Evolutionary conservation across 306 rosid genomes (phyloP), one percentile per base, ranked within the genome.

Genomic region (Malus sieversii): DNA sequence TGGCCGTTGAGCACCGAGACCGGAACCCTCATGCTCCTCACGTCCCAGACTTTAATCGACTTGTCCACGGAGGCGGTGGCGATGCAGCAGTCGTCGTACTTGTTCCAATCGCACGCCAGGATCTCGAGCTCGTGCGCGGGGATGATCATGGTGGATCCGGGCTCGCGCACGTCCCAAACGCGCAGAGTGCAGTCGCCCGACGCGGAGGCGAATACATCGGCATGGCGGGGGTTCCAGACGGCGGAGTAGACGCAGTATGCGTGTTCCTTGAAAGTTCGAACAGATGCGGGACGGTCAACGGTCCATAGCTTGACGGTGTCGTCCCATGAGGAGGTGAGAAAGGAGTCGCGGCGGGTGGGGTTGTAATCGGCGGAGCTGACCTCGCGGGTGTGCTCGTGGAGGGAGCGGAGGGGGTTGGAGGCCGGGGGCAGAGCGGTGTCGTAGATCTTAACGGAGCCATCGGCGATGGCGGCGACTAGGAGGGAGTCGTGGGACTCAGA

Each of bases 191-290:
- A 92, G 68, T 91, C 98, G 9, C 98, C 96, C 18, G 98, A 91
- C 10, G 98, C 96, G 5, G 98, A 94, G 12, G 99, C 99, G 67
- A 95, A 95, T 14, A 95, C 83, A 29, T 95, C 98, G 19, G 89
- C 91, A 58, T 90, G 99, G 35, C 99, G 93, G 4, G 99, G 97
- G 72, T 95, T 92, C 99, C 97, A 92, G 10, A 86, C 93, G 25
- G 97, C 75, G 70, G 97, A 82, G 82, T 95, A 95, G 22, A 95
- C 96, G 78, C 99, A 92, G 79, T 92, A 95, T 18, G 90, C 95
- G 70, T 95, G 99, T 51, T 95, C 99, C 75, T 90, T 90, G 82
- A 95, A 95, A 8, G 97, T 95, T 0, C 97, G 84, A 27, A 95
- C 90, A 66, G 88, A 83, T 58, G 96, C 83, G 10, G 97, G 96